Conservation (phyloP, 2,329 filamentous ascomycete genomes). For the Pyricularia sp. region DNA sequence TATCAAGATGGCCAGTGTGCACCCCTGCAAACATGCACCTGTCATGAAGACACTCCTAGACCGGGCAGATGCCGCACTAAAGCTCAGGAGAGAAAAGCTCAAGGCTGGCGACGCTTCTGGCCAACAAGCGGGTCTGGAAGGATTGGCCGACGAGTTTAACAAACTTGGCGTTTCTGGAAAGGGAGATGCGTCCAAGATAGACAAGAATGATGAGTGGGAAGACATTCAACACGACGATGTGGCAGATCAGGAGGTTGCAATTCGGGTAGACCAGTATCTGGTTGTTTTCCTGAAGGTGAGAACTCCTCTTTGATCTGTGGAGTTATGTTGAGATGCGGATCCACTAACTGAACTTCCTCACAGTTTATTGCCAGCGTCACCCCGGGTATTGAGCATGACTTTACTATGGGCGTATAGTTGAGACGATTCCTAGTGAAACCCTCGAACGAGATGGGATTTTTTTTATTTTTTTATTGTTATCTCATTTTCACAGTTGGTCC, state of each 20-base stretch:
- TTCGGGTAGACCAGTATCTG: slow-evolving; percentile 78
- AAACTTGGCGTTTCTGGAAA: slow-evolving; percentile 40
- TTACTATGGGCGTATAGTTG: slow-evolving; percentile 77
- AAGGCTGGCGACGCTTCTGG: slow-evolving; percentile 18
- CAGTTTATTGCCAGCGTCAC: slow-evolving; percentile 79
- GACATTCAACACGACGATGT: slow-evolving; percentile 48
- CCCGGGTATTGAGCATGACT: slow-evolving; percentile 93
- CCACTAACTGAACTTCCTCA: background rate
- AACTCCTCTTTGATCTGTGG: slow-evolving; percentile 3
- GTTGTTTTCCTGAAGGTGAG: slow-evolving; percentile 75
- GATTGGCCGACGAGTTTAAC: slow-evolving; percentile 68
- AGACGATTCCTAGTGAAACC: slow-evolving; percentile 9
- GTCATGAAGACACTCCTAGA: slow-evolving; percentile 98
- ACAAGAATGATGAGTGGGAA: slow-evolving; percentile 49
- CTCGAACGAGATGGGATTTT: background rate
- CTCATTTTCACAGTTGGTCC: background rate
- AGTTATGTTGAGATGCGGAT: background rate
- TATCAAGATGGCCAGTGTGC: slow-evolving; percentile 92
- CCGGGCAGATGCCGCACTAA: slow-evolving; percentile 84
- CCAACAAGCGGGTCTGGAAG: slow-evolving; percentile 53
- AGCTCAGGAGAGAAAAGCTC: slow-evolving; percentile 74
- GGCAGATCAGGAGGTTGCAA: slow-evolving; percentile 63
- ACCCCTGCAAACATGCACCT: slow-evolving; percentile 91
- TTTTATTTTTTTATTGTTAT: background rate
- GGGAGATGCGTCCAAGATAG: slow-evolving; percentile 27